phyloP scores from a whole-genome alignment of 306 rosid genomes.

The Acacia melanoxylon region DNA sequence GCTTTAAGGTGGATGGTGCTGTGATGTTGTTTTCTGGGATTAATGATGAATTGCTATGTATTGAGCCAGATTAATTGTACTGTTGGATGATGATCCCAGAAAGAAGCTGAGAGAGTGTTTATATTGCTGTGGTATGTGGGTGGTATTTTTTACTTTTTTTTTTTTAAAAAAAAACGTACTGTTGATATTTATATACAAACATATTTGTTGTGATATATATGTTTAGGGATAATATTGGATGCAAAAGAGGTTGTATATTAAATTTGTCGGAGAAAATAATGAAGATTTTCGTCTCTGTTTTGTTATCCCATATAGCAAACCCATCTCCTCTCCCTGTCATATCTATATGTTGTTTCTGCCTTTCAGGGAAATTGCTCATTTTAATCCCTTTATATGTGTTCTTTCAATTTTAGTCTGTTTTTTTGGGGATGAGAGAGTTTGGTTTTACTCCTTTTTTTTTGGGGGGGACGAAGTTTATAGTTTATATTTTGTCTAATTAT shows the following conservation, averaged over 20 bases:
- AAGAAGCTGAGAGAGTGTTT: background rate
- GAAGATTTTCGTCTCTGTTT: background rate
- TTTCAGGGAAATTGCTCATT: background rate
- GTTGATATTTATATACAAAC: constrained; percentile 28
- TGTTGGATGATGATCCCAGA: constrained; percentile 2
- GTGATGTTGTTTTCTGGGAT: constrained; percentile 20
- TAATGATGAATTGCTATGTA: background rate
- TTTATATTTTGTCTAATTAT: background rate
- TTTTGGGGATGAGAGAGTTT: no score
- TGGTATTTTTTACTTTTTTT: background rate
- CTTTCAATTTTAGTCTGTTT: background rate
- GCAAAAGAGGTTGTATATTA: constrained; percentile 27
- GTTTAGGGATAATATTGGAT: constrained; percentile 15
- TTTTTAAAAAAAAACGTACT: background rate
- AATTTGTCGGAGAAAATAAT: constrained; percentile 21
- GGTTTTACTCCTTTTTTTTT: no score
- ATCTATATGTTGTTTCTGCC: background rate
- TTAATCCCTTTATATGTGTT: background rate
- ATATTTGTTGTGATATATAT: constrained; percentile 30
- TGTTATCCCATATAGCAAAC: background rate
- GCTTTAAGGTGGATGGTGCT: constrained; percentile 12
- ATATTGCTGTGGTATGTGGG: constrained; percentile 21
- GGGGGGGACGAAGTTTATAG: background rate
- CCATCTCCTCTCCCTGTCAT: background rate
- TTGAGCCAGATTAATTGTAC: background rate